Evolutionary conservation across 331 rosid species (phyloP).

Genomic region (Quercus phellos): DNA sequence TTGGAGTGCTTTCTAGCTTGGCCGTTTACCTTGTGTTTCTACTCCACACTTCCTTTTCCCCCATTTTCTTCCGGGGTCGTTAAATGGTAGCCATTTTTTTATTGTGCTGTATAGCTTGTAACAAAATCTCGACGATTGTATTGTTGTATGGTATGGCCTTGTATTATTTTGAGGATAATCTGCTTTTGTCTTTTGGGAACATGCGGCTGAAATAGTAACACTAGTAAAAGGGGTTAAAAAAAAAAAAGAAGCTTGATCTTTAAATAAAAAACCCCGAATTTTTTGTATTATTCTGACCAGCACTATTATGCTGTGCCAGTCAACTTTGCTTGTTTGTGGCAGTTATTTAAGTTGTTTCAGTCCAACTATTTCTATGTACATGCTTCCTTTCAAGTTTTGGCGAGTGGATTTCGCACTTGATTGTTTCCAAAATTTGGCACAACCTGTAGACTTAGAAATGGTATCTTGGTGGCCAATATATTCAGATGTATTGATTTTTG

Average conservation of each 20-base stretch:
- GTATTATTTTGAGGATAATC: constrained; percentile 31
- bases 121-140: constrained; percentile 33
- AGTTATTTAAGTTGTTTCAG: too few relatives aligned
- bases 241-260: too few relatives aligned
- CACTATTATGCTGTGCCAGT: not conserved
- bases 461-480: too few relatives aligned
- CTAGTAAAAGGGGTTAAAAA: not conserved
- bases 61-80: constrained; percentile 27
- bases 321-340: too few relatives aligned
- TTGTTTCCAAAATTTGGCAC: too few relatives aligned
- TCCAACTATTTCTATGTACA: too few relatives aligned
- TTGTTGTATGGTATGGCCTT: constrained; percentile 37
- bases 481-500: too few relatives aligned
- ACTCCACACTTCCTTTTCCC: constrained; percentile 19
- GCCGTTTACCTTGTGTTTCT: constrained; percentile 17
- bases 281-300: not conserved
- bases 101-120: constrained; percentile 55
- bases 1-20: constrained; percentile 77
- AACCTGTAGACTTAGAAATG: too few relatives aligned
- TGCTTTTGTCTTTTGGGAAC: not conserved
- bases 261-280: not conserved
- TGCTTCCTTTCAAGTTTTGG: too few relatives aligned
- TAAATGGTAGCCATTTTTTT: constrained; percentile 44
- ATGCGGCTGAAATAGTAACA: not conserved
- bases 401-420: too few relatives aligned